Conservation (phyloP, 306 rosid species). For the Comarum palustre region DNA sequence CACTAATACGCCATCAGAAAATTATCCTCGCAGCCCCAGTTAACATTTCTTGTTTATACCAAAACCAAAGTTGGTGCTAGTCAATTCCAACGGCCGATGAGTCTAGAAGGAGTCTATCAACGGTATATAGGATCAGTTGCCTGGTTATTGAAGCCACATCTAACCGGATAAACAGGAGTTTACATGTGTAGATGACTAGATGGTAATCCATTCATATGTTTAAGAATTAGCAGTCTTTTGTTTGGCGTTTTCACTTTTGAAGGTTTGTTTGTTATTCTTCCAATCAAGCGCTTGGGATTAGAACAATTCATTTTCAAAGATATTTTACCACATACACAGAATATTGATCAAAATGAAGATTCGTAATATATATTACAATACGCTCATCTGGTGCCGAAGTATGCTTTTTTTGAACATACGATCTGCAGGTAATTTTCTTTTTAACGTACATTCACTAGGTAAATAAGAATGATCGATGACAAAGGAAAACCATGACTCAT, state of each 20-base stretch:
- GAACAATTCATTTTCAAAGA: too few species aligned
- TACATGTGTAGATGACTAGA: too few species aligned
- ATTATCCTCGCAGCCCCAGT: background rate
- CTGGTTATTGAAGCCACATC: background rate
- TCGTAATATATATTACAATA: too few species aligned
- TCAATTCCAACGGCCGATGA: background rate
- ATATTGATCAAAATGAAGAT: too few species aligned
- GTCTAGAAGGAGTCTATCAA: background rate
- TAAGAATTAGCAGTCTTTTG: background rate
- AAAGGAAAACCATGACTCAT: too few species aligned
- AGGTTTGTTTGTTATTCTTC: background rate
- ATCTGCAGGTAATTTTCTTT: too few species aligned
- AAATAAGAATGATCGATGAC: too few species aligned
- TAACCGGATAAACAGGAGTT: background rate
- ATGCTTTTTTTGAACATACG: too few species aligned
- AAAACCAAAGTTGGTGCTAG: background rate
- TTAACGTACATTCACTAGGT: too few species aligned
- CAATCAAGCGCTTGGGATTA: background rate
- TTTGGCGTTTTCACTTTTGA: background rate
- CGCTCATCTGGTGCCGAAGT: too few species aligned
- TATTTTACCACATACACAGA: too few species aligned
- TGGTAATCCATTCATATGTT: too few species aligned
- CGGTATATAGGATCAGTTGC: background rate
- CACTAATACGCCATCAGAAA: background rate
- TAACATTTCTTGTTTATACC: background rate